These are phyloP conservation scores for Kalanchoe fedtschenkoi DNA, from an alignment of 164 flowering plant species.

Conservation along the genomic window DNA sequence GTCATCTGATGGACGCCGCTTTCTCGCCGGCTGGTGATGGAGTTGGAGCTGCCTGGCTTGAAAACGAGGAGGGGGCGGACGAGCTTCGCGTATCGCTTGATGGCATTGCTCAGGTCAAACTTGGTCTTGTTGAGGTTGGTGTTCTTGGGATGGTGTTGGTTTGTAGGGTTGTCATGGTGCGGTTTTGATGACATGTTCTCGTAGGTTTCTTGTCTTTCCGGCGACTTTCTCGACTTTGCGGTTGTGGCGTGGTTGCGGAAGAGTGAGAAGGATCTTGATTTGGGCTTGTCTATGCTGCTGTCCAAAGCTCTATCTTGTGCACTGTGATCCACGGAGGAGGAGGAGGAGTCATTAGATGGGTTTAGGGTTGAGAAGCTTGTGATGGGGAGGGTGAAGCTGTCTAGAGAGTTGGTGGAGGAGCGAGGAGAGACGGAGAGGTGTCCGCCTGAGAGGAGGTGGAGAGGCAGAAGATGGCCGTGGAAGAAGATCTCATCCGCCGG, in stretches of 20 bases:
- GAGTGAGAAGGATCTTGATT: slow-evolving; percentile 55
- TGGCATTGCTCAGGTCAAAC: slow-evolving; percentile 34
- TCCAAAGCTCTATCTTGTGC: not conserved
- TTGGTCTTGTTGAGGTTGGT: slow-evolving; percentile 23
- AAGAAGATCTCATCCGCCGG: slow-evolving; percentile 95
- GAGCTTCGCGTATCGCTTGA: slow-evolving; percentile 53
- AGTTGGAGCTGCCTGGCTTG: slow-evolving; percentile 3
- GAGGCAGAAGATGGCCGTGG: slow-evolving; percentile 92
- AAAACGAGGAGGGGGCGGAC: slow-evolving; percentile 40
- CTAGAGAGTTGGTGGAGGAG: slow-evolving; percentile 55
- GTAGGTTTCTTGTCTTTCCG: slow-evolving; percentile 31
- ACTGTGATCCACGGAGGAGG: not conserved
- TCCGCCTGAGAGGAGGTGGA: slow-evolving; percentile 47
- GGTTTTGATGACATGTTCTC: slow-evolving; percentile 9
- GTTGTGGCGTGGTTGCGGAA: slow-evolving; percentile 11
- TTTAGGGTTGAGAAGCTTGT: slow-evolving; percentile 7
- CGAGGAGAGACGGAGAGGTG: slow-evolving; percentile 64
- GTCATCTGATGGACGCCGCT: not conserved
- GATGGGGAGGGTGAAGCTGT: slow-evolving; percentile 50
- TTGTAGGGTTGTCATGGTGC: not conserved
- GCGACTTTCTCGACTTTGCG: slow-evolving; percentile 13
- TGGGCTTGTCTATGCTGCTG: slow-evolving; percentile 10
- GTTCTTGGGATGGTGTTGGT: slow-evolving; percentile 16
- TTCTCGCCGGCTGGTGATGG: not conserved
- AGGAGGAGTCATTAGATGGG: not conserved